Base-by-base conservation (phyloP, 2,329 filamentous ascomycete genomes). In the Macrophomina tecta region DNA sequence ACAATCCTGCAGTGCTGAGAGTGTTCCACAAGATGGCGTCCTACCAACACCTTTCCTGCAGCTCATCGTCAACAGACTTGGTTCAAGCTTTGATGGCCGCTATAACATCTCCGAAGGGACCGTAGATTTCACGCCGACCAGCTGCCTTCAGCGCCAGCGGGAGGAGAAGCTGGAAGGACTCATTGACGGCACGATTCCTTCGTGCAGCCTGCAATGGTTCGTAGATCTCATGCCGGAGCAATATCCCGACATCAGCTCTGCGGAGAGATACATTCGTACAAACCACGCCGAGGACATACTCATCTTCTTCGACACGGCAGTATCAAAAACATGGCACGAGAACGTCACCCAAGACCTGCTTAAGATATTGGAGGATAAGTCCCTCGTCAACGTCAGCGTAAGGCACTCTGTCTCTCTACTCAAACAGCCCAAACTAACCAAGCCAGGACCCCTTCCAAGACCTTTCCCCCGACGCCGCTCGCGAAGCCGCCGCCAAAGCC, bases 301-400 rank as follows among this genome's bases (percentile, higher is more conserved):
- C n/a, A 30, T 67, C 14, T 62, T 67, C 58, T 62, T 63, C 49
- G 65, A 67, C 58, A 62, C 48, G 9, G 65, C 58, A 6, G 56
- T 63, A 48, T 67, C 65, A 16, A 61, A 42, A 28, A n/a, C 7
- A 28, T 55, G 65, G 56, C 58, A 48, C 12, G 52, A 63, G 3
- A n/a, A 32, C 3, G 36, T 42, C 14, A 34, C 18, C 6, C 16
- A 32, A 14, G 45, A 30, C 30, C 18, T 53, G 38, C 16, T 62
- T 38, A 23, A 63, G 30, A 30, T 40, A 16, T 28, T 67, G 11
- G n/a, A 23, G 11, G 56, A 56, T 1, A 55, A 63, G 18, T 38
- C 28, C 1, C 12, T 66, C 12, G 46, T 66, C 46, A 66, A 66
- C 36, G 48, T 58, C 55, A 66, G 64, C 53, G 64, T 66, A 49